A percentile compares a stretch with the other conserved stretches of the same genome.
phyloP scores from a whole-genome alignment of 306 rosid genomes.

The Boehmeria nivea region DNA sequence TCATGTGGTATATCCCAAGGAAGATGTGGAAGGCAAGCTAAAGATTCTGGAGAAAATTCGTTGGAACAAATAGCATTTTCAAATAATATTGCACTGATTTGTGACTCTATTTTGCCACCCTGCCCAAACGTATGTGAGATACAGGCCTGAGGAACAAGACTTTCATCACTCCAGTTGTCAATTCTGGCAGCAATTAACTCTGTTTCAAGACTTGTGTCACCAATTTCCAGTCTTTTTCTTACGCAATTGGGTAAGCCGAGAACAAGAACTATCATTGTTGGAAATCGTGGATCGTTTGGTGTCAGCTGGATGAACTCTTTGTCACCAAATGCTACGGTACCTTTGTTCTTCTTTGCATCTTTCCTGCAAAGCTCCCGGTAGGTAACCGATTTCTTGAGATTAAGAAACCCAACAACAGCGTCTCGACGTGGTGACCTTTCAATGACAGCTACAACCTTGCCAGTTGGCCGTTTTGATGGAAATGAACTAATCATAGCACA shows the following conservation, averaged over 20 bases:
- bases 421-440: constrained; percentile 63
- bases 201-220: constrained; percentile 51
- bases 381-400: constrained; percentile 41
- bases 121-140: constrained; percentile 58
- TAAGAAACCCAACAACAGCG: constrained; percentile 61
- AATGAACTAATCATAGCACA: constrained; percentile 50
- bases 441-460: constrained; percentile 63
- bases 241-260: constrained; percentile 49
- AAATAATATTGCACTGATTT: constrained; percentile 70
- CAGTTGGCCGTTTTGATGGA: constrained; percentile 84
- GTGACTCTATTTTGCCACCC: constrained; percentile 59
- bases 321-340: constrained; percentile 25
- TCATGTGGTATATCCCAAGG: constrained; percentile 72
- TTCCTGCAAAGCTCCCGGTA: constrained; percentile 33
- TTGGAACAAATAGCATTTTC: constrained; percentile 52
- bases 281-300: constrained; percentile 66
- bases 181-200: constrained; percentile 70
- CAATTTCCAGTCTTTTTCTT: constrained; percentile 51
- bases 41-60: constrained; percentile 59
- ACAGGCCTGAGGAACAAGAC: constrained; percentile 56
- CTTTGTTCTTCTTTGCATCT: constrained; percentile 38
- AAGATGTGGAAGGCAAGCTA: constrained; percentile 50
- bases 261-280: constrained; percentile 49
- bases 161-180: constrained; percentile 63
- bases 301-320: constrained; percentile 52